phyloP scores from a whole-genome alignment of 108 stramenopile genomes.

The Poteriospumella lacustris region DNA sequence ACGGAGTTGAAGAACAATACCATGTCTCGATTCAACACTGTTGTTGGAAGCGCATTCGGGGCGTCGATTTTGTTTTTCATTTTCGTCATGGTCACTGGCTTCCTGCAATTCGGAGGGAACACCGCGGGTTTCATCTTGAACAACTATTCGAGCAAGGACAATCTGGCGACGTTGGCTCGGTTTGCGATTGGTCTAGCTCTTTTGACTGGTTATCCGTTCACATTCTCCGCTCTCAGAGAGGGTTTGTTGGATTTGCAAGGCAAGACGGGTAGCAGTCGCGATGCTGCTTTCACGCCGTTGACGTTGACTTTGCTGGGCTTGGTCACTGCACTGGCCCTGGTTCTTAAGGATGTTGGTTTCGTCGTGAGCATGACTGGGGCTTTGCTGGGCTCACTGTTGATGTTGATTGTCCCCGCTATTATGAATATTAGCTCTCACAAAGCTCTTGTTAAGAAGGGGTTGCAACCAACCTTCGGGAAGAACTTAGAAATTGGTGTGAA shows the following conservation, averaged over 20 bases:
- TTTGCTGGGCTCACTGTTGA: constrained; percentile 66
- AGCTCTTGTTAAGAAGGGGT: background rate
- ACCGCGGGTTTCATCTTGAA: constrained; percentile 81
- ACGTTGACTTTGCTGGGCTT: constrained; percentile 49
- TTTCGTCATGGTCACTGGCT: constrained; percentile 71
- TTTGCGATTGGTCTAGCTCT: constrained; percentile 81
- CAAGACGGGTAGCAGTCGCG: constrained; percentile 54
- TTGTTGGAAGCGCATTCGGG: constrained; percentile 71
- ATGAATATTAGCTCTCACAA: constrained; percentile 41
- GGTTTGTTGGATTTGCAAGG: constrained; percentile 72
- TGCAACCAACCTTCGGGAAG: background rate
- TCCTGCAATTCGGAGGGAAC: constrained; percentile 80
- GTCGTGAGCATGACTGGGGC: constrained; percentile 77
- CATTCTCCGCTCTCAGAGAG: constrained; percentile 78
- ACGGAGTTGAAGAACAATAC: constrained; percentile 84
- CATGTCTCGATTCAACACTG: constrained; percentile 68
- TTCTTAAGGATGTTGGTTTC: constrained; percentile 78
- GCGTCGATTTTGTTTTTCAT: constrained; percentile 65
- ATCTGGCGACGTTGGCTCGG: constrained; percentile 73
- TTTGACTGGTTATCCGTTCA: constrained; percentile 78
- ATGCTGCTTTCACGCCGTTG: constrained; percentile 48
- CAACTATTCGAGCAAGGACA: constrained; percentile 78
- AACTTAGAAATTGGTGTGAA: background rate
- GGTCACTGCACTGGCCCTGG: constrained; percentile 58
- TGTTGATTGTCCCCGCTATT: constrained; percentile 72